A percentile compares a stretch with the other conserved stretches of the same genome.
phyloP scores from a whole-genome alignment of 805 yeast species.

The Dipodascopsis tothii region DNA sequence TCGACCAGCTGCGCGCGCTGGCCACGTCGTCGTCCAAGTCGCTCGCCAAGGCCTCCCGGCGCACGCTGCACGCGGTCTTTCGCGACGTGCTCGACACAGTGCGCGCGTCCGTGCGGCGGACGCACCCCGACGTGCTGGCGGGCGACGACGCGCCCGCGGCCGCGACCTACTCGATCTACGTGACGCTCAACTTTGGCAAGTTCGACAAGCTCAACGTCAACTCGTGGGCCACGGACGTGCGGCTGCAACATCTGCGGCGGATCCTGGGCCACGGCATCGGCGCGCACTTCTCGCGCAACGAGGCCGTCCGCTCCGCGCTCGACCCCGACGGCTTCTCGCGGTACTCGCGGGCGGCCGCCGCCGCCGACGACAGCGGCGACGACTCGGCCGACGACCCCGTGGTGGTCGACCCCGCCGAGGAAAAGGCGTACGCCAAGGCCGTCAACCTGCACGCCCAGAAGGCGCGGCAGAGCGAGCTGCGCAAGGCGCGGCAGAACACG shows the following conservation, averaged over 20 bases:
- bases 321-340: constrained; percentile 13
- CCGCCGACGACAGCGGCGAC: background rate
- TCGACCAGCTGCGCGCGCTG: constrained; percentile 16
- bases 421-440: background rate
- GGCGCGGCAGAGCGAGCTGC: background rate
- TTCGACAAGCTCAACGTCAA: constrained; percentile 13
- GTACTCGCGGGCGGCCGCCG: constrained; percentile 4
- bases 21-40: constrained; percentile 23
- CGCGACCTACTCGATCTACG: constrained; percentile 4
- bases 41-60: constrained; percentile 23
- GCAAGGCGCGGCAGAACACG: background rate
- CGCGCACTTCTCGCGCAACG: constrained; percentile 22
- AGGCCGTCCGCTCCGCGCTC: constrained; percentile 12
- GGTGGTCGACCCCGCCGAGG: background rate
- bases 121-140: constrained; percentile 1
- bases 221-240: constrained; percentile 22
- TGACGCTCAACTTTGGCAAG: constrained; percentile 21
- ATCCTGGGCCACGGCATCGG: constrained; percentile 24
- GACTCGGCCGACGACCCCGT: background rate
- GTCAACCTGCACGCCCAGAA: background rate
- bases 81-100: constrained; percentile 26
- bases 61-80: constrained; percentile 23
- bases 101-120: constrained; percentile 6
- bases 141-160: constrained; percentile 1
- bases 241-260: constrained; percentile 19